Percentiles rank a stretch among this genome's conserved stretches.
Conservation (phyloP, 495 filamentous ascomycete species). For the Lentithecium fluviatile region DNA sequence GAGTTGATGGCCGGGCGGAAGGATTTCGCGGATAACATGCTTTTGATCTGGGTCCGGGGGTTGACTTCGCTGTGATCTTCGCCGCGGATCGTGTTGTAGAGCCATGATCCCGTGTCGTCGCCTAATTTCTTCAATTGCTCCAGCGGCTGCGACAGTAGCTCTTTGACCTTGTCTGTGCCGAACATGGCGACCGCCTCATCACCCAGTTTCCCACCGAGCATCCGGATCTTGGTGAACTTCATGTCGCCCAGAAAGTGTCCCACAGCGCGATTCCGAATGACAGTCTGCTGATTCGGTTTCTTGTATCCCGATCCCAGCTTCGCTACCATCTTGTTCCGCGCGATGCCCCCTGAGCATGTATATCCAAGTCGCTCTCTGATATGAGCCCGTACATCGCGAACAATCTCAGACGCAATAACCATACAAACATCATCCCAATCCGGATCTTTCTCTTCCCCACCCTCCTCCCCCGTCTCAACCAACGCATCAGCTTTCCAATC, state of each 20-base stretch:
- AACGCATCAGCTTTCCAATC: conserved; percentile 80
- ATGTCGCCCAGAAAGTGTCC: conserved; percentile 77
- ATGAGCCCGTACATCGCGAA: conserved; percentile 66
- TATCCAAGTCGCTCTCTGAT: conserved; percentile 72
- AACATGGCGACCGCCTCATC: conserved; percentile 76
- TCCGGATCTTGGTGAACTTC: conserved; percentile 95
- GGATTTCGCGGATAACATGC: conserved; percentile 96
- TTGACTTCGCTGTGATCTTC: conserved; percentile 87
- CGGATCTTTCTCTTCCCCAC: conserved; percentile 75
- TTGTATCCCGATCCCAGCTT: conserved; percentile 88
- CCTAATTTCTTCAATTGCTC: conserved; percentile 78
- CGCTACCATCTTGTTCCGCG: conserved; percentile 90
- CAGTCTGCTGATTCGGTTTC: conserved; percentile 91
- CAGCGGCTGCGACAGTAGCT: conserved; percentile 68
- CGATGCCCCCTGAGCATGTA: conserved; percentile 86
- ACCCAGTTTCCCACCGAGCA: conserved; percentile 93
- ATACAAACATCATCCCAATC: conserved; percentile 97
- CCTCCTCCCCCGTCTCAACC: conserved; percentile 68
- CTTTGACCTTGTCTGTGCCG: conserved; percentile 74
- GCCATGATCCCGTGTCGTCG: conserved; percentile 83
- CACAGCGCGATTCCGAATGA: conserved; percentile 80
- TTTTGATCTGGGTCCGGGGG: conserved; percentile 88
- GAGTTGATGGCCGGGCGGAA: conserved; percentile 82
- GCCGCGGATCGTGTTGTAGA: conserved; percentile 82
- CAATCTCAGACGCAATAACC: conserved; percentile 81